Evolutionary conservation across 129 eudicot species (phyloP), one percentile per base, ranked within the genome.

Genomic region (Chrysanthemum lavandulifolium): DNA sequence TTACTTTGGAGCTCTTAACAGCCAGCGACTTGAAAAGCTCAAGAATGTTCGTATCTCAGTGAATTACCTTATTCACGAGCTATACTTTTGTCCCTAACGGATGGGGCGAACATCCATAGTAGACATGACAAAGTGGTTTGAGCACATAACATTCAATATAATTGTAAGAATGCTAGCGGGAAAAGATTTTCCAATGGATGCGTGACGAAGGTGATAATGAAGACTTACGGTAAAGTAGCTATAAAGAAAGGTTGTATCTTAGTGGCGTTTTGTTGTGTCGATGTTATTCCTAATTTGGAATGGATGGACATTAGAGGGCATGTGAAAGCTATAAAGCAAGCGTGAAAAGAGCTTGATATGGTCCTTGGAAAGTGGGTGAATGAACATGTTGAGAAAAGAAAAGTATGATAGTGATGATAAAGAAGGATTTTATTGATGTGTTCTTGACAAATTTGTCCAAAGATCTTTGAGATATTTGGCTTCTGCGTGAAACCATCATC

Each of bases 221-320:
- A 13, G 85, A 82, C 4, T 15, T 15, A 63, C 67, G 31, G 71
- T 83, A 29, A 83, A 66, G 86, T 82, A 47, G 84, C 84, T 0
- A 72, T 89, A 50, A 79, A 84, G 76, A 82, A 67, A 73, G 81
- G 58, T 78, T 86, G 91, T 82, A 86, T 23, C 81, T 89, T 50
- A 69, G 84, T 57, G 96, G 91, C 5, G 81, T 80, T 57, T 89
- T 29, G 86, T 89, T 5, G 77, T 74, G 49, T 89, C 86, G 91
- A 84, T 75, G 71, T 81, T 6, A 71, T 86, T 73, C 91, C 91
- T 13, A 71, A 25, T 56, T n/a, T 86, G 11, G 87, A 86, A 63
- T 80, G 86, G 86, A 29, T 86, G 79, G 96, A 89, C 54, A 80
- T 86, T 47, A 89, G 91, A 47, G 96, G 96, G 23, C 65, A 83